Base-by-base conservation (phyloP, 1,284 basidiomycete species). In the Cutaneotrichosporon daszewskae region DNA sequence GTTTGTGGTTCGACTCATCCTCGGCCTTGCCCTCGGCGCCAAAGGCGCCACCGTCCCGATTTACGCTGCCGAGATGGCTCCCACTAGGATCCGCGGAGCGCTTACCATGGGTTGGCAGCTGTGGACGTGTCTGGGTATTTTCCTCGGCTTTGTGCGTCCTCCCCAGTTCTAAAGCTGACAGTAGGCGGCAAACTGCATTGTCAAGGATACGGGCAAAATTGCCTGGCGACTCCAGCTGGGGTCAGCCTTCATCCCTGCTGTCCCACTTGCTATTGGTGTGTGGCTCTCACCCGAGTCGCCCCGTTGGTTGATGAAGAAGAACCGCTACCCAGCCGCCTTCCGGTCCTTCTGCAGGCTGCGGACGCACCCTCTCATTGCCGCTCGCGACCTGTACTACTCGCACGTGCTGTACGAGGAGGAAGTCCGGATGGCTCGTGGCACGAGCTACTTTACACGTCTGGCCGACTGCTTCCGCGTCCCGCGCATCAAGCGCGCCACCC, bases 401-500 rank as follows among this genome's bases (percentile, higher is more conserved):
- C 79, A 87, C 58, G 76, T 79, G 16, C 71, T 80, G 5, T 74
- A 85, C 3, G 77, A 83, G 57, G 76, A 76, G 16, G 86, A 88
- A 69, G 68, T 74, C 23, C 73, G 78, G 49, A 73, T 84, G 47
- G 57, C 47, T 73, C 37, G 74, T 27, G 67, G 66, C 26, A 74
- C 72, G 14, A 43, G 36, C 12, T 50, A 50, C 44, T 17, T 42
- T 10, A 26, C 49, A 53, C 75, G 77, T 29, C 69, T 82, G 53
- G 20, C 76, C 18, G 82, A 85, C 62, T 71, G 85, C 44, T 85
- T 85, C 69, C 78, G 77, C 16, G 73, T 86, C 24, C 81, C 79
- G 5, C 77, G 87, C 45, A 81, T 84, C 69, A 76, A 86, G 51
- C 76, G 87, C 40, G 87, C 84, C 0, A 77, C 82, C 2, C 70